Conservation (phyloP, 2,329 filamentous ascomycete genomes). For the Penicillium expansum region DNA sequence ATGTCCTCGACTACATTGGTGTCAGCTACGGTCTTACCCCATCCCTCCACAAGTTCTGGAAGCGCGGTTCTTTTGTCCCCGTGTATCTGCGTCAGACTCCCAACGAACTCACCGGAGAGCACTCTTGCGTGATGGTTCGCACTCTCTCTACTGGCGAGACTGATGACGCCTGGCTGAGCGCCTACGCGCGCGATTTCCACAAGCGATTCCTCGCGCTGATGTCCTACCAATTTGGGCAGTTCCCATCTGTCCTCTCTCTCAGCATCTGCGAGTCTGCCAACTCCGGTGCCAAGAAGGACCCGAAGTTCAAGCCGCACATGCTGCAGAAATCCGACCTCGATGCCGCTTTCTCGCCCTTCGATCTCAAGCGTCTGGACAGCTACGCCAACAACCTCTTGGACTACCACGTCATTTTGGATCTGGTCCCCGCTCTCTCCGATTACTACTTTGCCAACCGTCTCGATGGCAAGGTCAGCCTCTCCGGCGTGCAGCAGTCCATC, state of each 20-base stretch:
- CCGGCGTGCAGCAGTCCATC: slow-evolving; percentile 80
- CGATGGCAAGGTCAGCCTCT: slow-evolving; percentile 64
- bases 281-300: slow-evolving; percentile 66
- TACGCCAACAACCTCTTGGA: slow-evolving; percentile 97
- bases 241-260: slow-evolving; percentile 73
- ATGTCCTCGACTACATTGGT: slow-evolving; percentile 83
- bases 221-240: slow-evolving; percentile 86
- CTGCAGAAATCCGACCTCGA: slow-evolving; percentile 77
- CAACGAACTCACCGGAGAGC: slow-evolving; percentile 94
- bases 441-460: slow-evolving; percentile 84
- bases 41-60: slow-evolving; percentile 94
- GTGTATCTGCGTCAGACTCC: slow-evolving; percentile 93
- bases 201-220: slow-evolving; percentile 85
- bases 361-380: slow-evolving; percentile 89
- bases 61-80: slow-evolving; percentile 77
- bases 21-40: slow-evolving; percentile 92
- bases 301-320: slow-evolving; percentile 51
- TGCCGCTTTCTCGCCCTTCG: slow-evolving; percentile 77
- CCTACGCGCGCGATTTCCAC: slow-evolving; percentile 91
- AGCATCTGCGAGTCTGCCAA: slow-evolving; percentile 85
- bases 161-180: slow-evolving; percentile 83
- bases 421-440: slow-evolving; percentile 76
- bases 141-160: slow-evolving; percentile 57
- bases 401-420: slow-evolving; percentile 93
- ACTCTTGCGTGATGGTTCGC: slow-evolving; percentile 95